These are phyloP conservation scores for Saposhnikovia divaricata DNA, from an alignment of 129 eudicot genomes.

Conservation along the genomic window DNA sequence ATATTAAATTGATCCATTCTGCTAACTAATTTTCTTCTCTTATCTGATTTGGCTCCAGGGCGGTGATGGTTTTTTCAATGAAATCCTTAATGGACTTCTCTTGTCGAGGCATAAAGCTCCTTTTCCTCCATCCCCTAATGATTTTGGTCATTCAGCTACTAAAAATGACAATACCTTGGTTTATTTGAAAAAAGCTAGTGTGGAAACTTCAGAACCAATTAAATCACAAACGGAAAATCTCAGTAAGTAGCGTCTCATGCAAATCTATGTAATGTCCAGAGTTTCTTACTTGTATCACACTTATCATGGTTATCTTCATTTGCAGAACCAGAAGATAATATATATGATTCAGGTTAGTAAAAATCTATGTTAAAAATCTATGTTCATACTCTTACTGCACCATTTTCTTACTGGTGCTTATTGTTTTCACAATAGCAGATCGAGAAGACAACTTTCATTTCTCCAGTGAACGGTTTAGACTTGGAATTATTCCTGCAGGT, in stretches of 20 bases:
- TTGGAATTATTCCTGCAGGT: slow-evolving; percentile 94
- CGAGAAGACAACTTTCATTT: slow-evolving; percentile 46
- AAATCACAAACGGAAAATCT: slow-evolving; percentile 28
- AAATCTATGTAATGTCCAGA: not conserved
- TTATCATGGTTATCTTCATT: slow-evolving; percentile 17
- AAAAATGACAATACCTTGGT: slow-evolving; percentile 25
- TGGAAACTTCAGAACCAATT: slow-evolving; percentile 35
- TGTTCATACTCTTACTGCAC: not conserved
- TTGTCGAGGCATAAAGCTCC: slow-evolving; percentile 82
- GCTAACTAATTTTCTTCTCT: not conserved
- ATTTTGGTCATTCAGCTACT: slow-evolving; percentile 35
- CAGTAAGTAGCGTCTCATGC: slow-evolving; percentile 32
- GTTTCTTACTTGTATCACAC: not conserved
- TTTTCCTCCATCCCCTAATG: slow-evolving; percentile 70
- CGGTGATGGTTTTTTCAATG: slow-evolving; percentile 95
- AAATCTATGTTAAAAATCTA: not conserved
- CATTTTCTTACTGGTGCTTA: slow-evolving; percentile 11
- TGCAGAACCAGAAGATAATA: slow-evolving; percentile 24
- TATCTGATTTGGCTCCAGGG: slow-evolving; percentile 43
- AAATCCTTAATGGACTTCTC: slow-evolving; percentile 80
- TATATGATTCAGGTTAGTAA: slow-evolving; percentile 28
- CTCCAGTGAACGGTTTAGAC: slow-evolving; percentile 69
- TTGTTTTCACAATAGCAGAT: slow-evolving; percentile 32
- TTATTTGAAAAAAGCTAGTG: slow-evolving; percentile 28
- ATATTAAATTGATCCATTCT: not conserved